Conservation (phyloP, 1,284 basidiomycete species). For the Microstroma glucosiphilum region DNA sequence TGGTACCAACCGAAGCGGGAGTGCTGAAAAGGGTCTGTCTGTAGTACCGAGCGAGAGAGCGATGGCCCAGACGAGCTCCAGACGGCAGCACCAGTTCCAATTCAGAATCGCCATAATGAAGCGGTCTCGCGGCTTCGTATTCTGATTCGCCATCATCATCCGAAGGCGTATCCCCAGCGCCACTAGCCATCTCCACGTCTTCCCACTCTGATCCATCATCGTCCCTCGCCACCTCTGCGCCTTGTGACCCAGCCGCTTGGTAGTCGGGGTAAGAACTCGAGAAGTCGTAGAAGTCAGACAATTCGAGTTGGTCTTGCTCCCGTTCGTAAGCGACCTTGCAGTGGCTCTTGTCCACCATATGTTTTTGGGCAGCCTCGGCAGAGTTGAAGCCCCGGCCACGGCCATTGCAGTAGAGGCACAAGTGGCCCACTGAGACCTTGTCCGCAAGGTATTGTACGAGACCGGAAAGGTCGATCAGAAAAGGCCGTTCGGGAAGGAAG, state of each 20-base stretch:
- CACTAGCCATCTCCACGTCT: conserved; percentile 22
- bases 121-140: not conserved
- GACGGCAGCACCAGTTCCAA: conserved; percentile 92
- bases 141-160: conserved; percentile 59
- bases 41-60: conserved; percentile 79
- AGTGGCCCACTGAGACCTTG: conserved; percentile 84
- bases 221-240: conserved; percentile 41
- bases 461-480: conserved; percentile 74
- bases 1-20: conserved; percentile 15
- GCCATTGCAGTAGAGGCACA: conserved; percentile 75
- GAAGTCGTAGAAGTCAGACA: conserved; percentile 94
- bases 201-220: conserved; percentile 26
- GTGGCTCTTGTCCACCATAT: conserved; percentile 57
- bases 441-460: conserved; percentile 82
- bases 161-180: conserved; percentile 56
- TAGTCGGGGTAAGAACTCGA: conserved; percentile 64
- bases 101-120: conserved; percentile 53
- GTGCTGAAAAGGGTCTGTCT: conserved; percentile 57
- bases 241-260: conserved; percentile 36
- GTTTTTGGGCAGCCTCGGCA: conserved; percentile 37
- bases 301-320: conserved; percentile 71
- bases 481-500: conserved; percentile 91
- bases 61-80: conserved; percentile 84
- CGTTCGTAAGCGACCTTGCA: conserved; percentile 91
- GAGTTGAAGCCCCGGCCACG: conserved; percentile 39